Conservation (phyloP, 73 alveolate species). For the Tetrahymena borealis region DNA sequence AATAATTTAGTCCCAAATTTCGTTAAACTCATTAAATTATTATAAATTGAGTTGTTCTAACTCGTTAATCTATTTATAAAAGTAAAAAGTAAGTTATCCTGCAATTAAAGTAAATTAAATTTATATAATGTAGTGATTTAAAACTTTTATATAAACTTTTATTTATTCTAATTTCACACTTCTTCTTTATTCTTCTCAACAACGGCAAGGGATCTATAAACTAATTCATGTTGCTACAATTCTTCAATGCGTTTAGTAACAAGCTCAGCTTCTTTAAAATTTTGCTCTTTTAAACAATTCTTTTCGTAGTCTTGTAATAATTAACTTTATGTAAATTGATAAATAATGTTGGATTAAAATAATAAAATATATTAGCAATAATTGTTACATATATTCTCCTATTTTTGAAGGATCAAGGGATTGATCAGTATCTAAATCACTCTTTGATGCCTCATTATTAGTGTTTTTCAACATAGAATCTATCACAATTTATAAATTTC, state of each 20-base stretch:
- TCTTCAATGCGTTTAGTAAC: background rate
- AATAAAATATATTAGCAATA: too few species aligned
- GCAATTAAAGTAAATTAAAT: too few species aligned
- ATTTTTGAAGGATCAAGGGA: background rate
- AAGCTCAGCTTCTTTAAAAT: background rate
- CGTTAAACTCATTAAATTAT: background rate
- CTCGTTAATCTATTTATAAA: background rate
- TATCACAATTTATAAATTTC: background rate
- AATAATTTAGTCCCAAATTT: background rate
- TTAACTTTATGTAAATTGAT: background rate
- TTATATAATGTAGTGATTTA: too few species aligned
- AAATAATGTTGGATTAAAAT: background rate
- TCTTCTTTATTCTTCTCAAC: background rate
- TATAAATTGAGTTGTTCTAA: background rate
- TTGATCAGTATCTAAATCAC: background rate
- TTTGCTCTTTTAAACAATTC: background rate
- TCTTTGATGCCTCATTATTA: background rate
- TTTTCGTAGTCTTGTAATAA: background rate
- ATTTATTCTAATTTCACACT: background rate
- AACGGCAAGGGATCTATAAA: background rate
- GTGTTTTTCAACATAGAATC: background rate
- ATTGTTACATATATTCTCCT: background rate
- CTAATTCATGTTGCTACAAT: background rate
- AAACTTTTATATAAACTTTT: background rate
- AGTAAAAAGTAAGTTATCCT: too few species aligned